These are phyloP conservation scores for Diaporthe caulivora DNA, from an alignment of 2,329 filamentous ascomycete genomes.

Conservation along the genomic window DNA sequence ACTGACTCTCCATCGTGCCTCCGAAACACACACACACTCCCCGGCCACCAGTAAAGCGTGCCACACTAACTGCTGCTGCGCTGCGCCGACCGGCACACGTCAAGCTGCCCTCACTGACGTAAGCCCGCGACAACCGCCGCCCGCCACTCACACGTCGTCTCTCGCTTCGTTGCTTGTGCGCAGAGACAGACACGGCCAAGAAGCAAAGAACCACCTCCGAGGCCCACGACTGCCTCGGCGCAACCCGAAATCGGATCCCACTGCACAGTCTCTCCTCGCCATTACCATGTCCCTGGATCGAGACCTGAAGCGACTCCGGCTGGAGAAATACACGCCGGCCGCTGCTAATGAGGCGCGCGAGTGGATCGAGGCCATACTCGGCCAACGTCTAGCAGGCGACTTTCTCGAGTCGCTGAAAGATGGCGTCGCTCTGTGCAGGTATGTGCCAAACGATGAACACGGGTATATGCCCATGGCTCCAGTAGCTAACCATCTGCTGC, in stretches of 20 bases:
- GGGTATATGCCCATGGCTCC: not conserved
- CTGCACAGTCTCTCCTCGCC: not conserved
- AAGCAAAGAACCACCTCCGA: constrained; percentile 10
- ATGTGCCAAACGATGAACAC: constrained; percentile 48
- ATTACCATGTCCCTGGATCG: constrained; percentile 88
- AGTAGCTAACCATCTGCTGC: constrained; percentile 19
- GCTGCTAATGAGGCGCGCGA: constrained; percentile 85
- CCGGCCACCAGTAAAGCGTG: not conserved
- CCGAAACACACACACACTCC: not conserved
- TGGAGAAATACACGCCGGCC: constrained; percentile 92
- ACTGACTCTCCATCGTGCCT: not conserved
- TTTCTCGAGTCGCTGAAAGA: constrained; percentile 89
- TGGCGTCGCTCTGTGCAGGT: constrained; percentile 94
- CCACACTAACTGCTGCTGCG: not conserved
- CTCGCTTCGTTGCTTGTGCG: not conserved
- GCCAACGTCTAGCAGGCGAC: constrained; percentile 80
- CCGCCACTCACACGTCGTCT: not conserved
- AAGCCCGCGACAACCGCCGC: not conserved
- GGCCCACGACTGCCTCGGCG: constrained; percentile 7
- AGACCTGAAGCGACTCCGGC: constrained; percentile 92
- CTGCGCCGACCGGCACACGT: constrained; percentile 12
- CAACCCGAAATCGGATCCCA: constrained; percentile 1
- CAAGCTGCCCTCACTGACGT: constrained; percentile 30
- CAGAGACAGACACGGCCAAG: not conserved
- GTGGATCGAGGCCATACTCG: constrained; percentile 89